phyloP scores from a whole-genome alignment of 2,329 filamentous ascomycete species.

The Colletotrichum echinochloae region DNA sequence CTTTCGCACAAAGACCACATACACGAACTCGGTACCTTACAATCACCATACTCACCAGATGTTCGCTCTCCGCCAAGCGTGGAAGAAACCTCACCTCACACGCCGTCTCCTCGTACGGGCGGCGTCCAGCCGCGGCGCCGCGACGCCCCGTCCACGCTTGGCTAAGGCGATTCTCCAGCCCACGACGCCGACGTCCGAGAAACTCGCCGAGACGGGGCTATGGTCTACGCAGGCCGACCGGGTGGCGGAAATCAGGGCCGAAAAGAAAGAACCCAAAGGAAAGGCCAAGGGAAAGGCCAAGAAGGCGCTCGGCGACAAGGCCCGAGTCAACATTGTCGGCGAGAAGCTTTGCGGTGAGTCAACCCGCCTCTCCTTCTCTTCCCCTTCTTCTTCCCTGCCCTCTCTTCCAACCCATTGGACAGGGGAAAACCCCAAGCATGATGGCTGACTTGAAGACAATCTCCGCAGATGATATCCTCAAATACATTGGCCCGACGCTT shows the following conservation, averaged over 20 bases:
- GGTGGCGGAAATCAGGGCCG: background rate
- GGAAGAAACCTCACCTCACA: background rate
- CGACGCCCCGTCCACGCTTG: background rate
- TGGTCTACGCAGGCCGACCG: background rate
- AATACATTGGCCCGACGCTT: slow-evolving; percentile 77
- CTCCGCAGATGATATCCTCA: slow-evolving; percentile 72
- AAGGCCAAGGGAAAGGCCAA: background rate
- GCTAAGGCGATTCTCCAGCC: background rate
- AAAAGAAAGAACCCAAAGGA: background rate
- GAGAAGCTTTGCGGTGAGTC: slow-evolving; percentile 61
- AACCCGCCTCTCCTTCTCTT: background rate
- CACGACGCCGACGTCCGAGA: background rate
- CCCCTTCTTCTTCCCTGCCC: background rate
- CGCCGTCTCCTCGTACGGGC: background rate
- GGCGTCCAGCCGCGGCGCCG: background rate
- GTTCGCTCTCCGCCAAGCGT: background rate
- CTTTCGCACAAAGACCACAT: background rate
- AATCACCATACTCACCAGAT: background rate
- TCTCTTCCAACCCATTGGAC: slow-evolving; percentile 30
- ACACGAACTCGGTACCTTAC: background rate
- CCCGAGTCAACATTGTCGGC: slow-evolving; percentile 65
- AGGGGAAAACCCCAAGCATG: background rate
- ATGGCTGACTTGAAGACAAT: background rate
- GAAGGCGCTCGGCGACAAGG: slow-evolving; percentile 15
- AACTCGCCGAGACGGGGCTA: background rate